Evolutionary conservation across 2,329 filamentous ascomycete species (phyloP).

Genomic region (Aspergillus pseudoviridinutans): DNA sequence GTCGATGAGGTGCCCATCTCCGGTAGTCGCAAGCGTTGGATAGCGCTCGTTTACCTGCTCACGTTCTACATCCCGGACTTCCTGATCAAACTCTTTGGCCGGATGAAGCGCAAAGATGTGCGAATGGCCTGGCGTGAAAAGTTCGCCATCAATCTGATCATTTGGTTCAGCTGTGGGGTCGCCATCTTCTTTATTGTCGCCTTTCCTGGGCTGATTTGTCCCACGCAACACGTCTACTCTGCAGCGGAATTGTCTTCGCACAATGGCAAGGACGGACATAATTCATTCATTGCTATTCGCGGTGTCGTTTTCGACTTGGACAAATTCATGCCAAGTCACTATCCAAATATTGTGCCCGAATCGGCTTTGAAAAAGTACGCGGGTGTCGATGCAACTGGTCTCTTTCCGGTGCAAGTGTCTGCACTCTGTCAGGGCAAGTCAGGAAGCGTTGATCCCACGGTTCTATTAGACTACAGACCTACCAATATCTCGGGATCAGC

Average conservation of each 20-base stretch:
- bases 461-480: constrained; percentile 79
- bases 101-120: constrained; percentile 89
- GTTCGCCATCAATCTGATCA: constrained; percentile 94
- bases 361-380: constrained; percentile 73
- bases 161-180: constrained; percentile 78
- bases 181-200: constrained; percentile 85
- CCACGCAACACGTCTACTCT: constrained; percentile 83
- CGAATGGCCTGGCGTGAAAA: constrained; percentile 95
- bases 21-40: constrained; percentile 81
- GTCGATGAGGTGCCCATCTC: constrained; percentile 80
- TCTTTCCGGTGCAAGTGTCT: constrained; percentile 93
- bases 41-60: constrained; percentile 74
- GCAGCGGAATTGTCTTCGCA: constrained; percentile 68
- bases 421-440: constrained; percentile 78
- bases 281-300: constrained; percentile 74
- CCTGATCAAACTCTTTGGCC: constrained; percentile 67
- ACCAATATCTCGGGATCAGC: constrained; percentile 70
- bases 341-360: constrained; percentile 62
- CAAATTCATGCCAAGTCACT: constrained; percentile 70
- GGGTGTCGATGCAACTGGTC: constrained; percentile 75
- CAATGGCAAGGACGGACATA: constrained; percentile 64
- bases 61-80: constrained; percentile 90
- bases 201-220: constrained; percentile 85
- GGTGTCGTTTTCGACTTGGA: constrained; percentile 84
- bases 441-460: constrained; percentile 61